Percentiles rank a stretch among this genome's conserved stretches.
Conservation (phyloP, 139 green algal genomes). For the Pseudopediastrum boryanum region DNA sequence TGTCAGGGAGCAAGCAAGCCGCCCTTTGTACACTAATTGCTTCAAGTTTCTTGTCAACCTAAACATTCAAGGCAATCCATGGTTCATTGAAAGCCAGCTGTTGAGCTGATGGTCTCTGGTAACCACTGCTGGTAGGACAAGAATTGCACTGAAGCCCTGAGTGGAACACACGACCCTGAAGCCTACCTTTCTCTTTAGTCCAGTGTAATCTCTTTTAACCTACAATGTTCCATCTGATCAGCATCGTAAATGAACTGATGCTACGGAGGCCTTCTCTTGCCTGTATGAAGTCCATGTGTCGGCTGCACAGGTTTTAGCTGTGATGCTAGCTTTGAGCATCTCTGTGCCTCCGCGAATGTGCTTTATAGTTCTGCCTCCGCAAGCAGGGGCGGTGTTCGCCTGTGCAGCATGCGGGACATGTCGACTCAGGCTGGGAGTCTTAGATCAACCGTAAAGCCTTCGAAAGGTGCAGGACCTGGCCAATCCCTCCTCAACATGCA, state of each 20-base stretch:
- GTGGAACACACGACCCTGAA: too few relatives aligned
- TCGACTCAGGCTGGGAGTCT: background rate
- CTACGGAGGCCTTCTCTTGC: background rate
- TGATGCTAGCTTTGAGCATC: background rate
- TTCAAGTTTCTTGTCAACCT: conserved; percentile 11
- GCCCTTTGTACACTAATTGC: conserved; percentile 13
- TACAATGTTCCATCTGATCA: background rate
- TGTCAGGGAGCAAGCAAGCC: conserved; percentile 6
- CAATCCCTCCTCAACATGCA: background rate
- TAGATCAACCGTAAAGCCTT: background rate
- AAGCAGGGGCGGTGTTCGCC: background rate
- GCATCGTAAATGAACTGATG: too few relatives aligned
- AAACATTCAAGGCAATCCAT: background rate
- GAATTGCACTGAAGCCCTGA: too few relatives aligned
- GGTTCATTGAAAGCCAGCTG: background rate
- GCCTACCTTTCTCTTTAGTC: background rate
- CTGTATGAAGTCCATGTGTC: background rate
- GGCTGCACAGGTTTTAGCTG: background rate
- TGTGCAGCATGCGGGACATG: background rate
- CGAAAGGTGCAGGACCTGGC: background rate
- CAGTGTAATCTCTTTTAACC: background rate
- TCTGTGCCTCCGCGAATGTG: background rate
- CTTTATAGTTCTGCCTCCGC: background rate
- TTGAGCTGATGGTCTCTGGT: background rate
- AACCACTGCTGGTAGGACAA: background rate